A percentile compares a stretch with the other conserved stretches of the same genome.
phyloP scores from a whole-genome alignment of 129 eudicot genomes.

The Apium graveolens region DNA sequence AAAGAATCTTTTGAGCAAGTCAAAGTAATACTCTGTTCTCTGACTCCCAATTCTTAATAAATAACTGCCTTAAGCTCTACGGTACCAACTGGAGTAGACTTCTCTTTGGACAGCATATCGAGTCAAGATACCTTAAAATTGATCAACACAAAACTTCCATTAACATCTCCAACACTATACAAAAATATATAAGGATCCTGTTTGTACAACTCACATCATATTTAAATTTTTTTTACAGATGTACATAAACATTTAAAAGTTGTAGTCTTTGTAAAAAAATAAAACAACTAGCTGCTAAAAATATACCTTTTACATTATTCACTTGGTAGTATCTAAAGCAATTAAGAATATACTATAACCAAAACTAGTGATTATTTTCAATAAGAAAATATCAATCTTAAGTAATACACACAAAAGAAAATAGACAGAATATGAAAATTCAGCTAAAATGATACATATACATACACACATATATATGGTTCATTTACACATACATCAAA shows the following conservation, averaged over 20 bases:
- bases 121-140: constrained; percentile 23
- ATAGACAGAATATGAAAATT: no score
- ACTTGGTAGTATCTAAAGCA: not conserved
- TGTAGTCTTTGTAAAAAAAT: no score
- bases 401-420: no score
- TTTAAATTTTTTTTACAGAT: no score
- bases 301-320: not conserved
- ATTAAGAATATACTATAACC: not conserved
- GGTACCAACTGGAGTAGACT: constrained; percentile 45
- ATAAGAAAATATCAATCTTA: not conserved
- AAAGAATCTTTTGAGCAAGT: constrained; percentile 42
- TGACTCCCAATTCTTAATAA: constrained; percentile 48
- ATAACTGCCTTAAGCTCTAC: constrained; percentile 55
- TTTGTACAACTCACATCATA: no score
- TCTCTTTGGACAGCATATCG: constrained; percentile 58
- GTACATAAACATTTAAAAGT: no score
- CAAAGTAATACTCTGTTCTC: constrained; percentile 71
- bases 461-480: no score
- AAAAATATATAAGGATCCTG: no score
- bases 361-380: not conserved
- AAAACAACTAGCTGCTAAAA: not conserved
- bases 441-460: no score
- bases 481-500: not conserved
- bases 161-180: constrained; percentile 8
- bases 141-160: constrained; percentile 18